Conservation (phyloP, 2,329 filamentous ascomycete species). For the Neofusicoccum cordaticola region DNA sequence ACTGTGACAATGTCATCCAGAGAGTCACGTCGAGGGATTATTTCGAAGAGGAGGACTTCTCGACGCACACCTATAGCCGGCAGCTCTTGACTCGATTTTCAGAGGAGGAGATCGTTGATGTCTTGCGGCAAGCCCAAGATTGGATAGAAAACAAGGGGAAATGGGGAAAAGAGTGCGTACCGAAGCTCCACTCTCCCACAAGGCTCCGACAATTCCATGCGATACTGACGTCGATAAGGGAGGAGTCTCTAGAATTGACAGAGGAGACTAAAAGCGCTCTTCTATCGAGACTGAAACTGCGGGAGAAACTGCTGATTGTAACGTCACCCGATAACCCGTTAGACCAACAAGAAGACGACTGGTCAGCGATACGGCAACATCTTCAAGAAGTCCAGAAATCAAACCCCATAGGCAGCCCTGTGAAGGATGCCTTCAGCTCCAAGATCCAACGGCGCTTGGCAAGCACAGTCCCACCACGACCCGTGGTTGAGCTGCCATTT, state of each 20-base stretch:
- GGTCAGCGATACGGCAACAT: slow-evolving; percentile 34
- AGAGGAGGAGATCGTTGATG: slow-evolving; percentile 53
- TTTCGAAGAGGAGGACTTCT: slow-evolving; percentile 98
- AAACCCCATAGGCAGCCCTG: slow-evolving; percentile 59
- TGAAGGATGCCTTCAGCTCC: slow-evolving; percentile 79
- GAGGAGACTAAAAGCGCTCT: slow-evolving; percentile 54
- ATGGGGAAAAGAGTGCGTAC: slow-evolving; percentile 14
- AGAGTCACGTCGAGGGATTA: slow-evolving; percentile 80
- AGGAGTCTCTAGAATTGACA: slow-evolving; percentile 29
- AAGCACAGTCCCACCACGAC: slow-evolving; percentile 88
- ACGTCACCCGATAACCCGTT: slow-evolving; percentile 39
- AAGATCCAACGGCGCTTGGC: slow-evolving; percentile 90
- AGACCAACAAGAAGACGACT: slow-evolving; percentile 31
- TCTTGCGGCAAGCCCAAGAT: slow-evolving; percentile 55
- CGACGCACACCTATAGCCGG: slow-evolving; percentile 84
- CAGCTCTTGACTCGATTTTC: slow-evolving; percentile 67
- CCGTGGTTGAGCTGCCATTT: slow-evolving; percentile 75
- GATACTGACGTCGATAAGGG: no score
- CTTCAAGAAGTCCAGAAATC: slow-evolving; percentile 60
- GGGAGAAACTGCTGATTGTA: slow-evolving; percentile 61
- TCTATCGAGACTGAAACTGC: slow-evolving; percentile 62
- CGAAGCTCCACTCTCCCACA: no score
- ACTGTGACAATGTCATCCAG: slow-evolving; percentile 74
- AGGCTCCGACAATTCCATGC: no score
- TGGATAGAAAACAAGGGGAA: slow-evolving; percentile 35